phyloP scores from a whole-genome alignment of 306 rosid genomes.

The Corylus avellana region DNA sequence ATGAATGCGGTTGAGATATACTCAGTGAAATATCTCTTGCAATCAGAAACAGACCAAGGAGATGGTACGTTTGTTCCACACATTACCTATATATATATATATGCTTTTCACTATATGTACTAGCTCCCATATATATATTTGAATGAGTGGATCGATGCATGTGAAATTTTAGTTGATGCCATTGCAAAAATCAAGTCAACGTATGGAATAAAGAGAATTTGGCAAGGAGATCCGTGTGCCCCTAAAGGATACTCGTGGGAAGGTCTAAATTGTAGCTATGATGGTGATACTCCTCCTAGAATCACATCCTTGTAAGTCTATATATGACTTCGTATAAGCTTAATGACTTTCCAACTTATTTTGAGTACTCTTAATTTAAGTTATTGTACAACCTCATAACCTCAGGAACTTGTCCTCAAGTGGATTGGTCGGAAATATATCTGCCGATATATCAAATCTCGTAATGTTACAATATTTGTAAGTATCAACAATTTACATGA shows the following conservation, averaged over 20 bases:
- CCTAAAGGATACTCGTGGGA: slow-evolving; percentile 51
- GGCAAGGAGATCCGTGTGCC: slow-evolving; percentile 70
- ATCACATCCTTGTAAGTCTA: slow-evolving; percentile 53
- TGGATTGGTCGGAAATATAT: slow-evolving; percentile 45
- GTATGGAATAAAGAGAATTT: slow-evolving; percentile 43
- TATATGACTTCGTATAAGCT: neutral
- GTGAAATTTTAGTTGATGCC: slow-evolving; percentile 44
- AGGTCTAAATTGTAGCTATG: slow-evolving; percentile 46
- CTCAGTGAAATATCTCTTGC: slow-evolving; percentile 23
- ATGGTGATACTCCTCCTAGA: slow-evolving; percentile 33
- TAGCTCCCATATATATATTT: neutral
- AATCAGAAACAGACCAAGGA: slow-evolving; percentile 35
- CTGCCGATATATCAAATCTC: slow-evolving; percentile 40
- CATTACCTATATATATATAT: neutral
- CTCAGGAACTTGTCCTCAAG: slow-evolving; percentile 53
- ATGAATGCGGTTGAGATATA: slow-evolving; percentile 58
- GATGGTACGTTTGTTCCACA: slow-evolving; percentile 39
- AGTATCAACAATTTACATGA: slow-evolving; percentile 21
- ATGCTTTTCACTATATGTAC: neutral
- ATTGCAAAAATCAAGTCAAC: slow-evolving; percentile 47
- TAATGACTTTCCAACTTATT: neutral
- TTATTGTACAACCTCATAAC: neutral
- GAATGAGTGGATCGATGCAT: neutral
- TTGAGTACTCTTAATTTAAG: neutral
- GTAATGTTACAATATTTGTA: slow-evolving; percentile 45